Evolutionary conservation across 2,329 filamentous ascomycete genomes (phyloP).

Genomic region (Cercospora zeae-maydis): DNA sequence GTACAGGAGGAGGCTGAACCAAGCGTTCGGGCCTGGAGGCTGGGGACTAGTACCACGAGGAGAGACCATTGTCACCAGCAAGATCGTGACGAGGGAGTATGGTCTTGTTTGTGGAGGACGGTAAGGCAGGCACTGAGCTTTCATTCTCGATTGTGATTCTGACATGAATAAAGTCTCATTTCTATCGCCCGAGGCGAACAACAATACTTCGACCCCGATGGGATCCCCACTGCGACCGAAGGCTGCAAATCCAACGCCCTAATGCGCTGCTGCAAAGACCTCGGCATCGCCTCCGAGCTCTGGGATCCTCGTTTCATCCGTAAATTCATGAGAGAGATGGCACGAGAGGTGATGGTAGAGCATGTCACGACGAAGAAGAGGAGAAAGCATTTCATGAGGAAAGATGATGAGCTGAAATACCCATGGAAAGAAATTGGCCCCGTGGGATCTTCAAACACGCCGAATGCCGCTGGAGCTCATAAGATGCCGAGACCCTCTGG

Average conservation of each 20-base stretch:
- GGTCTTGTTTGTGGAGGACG: constrained; percentile 82
- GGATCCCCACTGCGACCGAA: constrained; percentile 89
- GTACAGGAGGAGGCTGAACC: constrained; percentile 85
- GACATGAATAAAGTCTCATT: constrained; percentile 62
- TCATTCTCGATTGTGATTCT: neutral
- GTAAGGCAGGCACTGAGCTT: constrained; percentile 50
- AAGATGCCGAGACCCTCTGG: neutral
- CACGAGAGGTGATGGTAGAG: constrained; percentile 84
- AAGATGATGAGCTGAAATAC: constrained; percentile 70
- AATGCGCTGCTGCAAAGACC: constrained; percentile 97
- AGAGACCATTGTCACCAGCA: constrained; percentile 78
- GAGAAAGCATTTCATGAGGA: constrained; percentile 80
- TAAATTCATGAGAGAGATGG: constrained; percentile 70
- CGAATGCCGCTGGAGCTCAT: neutral
- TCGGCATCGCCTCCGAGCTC: constrained; percentile 89
- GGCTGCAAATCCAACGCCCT: constrained; percentile 97
- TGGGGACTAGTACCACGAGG: constrained; percentile 91
- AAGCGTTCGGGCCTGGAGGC: constrained; percentile 87
- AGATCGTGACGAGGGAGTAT: constrained; percentile 83
- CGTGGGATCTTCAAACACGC: neutral
- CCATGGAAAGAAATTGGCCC: constrained; percentile 54
- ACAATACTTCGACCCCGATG: constrained; percentile 84
- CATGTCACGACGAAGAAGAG: constrained; percentile 82
- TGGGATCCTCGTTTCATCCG: constrained; percentile 94
- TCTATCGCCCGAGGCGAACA: constrained; percentile 92